Evolutionary conservation across 176 grass and related monocot genomes (phyloP), one percentile per base, ranked within the genome.

Genomic region (Typha latifolia): DNA sequence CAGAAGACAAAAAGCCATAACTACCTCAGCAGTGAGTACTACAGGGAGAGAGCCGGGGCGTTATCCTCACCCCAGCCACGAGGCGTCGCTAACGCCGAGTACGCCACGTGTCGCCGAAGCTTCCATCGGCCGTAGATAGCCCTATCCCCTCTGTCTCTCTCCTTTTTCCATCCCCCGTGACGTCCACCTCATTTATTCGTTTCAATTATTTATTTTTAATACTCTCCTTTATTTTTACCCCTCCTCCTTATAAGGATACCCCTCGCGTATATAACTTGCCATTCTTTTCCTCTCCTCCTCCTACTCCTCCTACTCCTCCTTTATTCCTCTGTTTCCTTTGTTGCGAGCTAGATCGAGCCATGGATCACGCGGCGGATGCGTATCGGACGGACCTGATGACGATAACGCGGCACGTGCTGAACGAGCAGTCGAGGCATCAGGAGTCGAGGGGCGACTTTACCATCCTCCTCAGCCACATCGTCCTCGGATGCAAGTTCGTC

Each of bases 401-500:
- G 14, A 82, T 99, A 77, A 99, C 89, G 63, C 64, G 94, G 79
- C 53, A 93, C 77, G 94, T 93, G 74, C 81, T 99, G 19, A 99
- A 90, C 86, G 94, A 99, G 86, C 94, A 99, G 78, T 81, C 83
- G 79, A 68, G 73, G 81, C 23, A 79, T 62, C 81, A 81, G 5
- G 89, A 99, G 79, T 84, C 94, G 14, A 79, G 86, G 57, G 94
- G 94, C 32, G 94, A 99, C 81, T 86, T 99, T 76, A 83, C 80
- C 78, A 99, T 99, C 90, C 94, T 99, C 53, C 86, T 99, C 76
- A 89, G 80, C 13, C 84, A 99, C 86, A 99, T 99, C 89, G 89
- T 99, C 74, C 72, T 99, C 77, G 94, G 94, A 13, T 99, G 94
- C 86, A 99, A 99, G 86, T 99, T 99, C 76, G 94, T 99, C 67